Base-by-base conservation (phyloP, 2,329 filamentous ascomycete genomes). In the Leptographium wingfieldii region DNA sequence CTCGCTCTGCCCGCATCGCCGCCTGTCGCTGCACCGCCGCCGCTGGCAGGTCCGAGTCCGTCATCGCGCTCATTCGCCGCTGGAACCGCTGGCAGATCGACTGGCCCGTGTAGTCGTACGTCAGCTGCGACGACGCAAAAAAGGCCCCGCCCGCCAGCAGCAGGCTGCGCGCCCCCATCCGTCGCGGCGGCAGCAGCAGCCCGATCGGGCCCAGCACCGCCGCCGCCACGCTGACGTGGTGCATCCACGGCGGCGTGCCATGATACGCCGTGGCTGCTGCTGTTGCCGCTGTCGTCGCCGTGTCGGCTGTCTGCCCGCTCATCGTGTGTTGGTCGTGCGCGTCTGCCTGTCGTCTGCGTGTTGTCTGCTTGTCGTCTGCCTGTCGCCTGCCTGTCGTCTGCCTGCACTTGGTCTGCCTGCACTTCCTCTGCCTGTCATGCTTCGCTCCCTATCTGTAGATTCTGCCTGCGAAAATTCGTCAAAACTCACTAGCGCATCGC, bases 41-140 rank as follows among this genome's bases (percentile, higher is more conserved):
- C 65, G 86, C 83, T 51, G 80, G 82, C 19, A 87, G 80, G 16
- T 63, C 64, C 25, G 25, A 2, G 0, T 33, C 31, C 3, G 62
- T 38, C 31, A 52, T 31, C 12, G 60, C 29, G 29, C 51, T 46
- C 51, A 82, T 70, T 59, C 79, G 76, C 63, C 66, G 70, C 60
- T 69, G 69, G 63, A 80, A 74, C 10, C 80, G 79, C 63, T 71
- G 66, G 66, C 74, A 72, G 61, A 83, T 74, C 33, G 79, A 81
- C 56, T 73, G 73, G 57, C 81, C 81, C 16, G 76, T 82, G 71
- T 79, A 83, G 70, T 82, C 80, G 70, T 77, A 75, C 56, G 74
- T 74, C 49, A 84, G 77, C 69, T 80, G 78, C 69, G 80, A 80
- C 60, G 78, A 77, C 60, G 77, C 76, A 64, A 80, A 75, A 35